Evolutionary conservation across 495 filamentous ascomycete species (phyloP), one percentile per base, ranked within the genome.

Genomic region (Aspergillus carlsbadensis): DNA sequence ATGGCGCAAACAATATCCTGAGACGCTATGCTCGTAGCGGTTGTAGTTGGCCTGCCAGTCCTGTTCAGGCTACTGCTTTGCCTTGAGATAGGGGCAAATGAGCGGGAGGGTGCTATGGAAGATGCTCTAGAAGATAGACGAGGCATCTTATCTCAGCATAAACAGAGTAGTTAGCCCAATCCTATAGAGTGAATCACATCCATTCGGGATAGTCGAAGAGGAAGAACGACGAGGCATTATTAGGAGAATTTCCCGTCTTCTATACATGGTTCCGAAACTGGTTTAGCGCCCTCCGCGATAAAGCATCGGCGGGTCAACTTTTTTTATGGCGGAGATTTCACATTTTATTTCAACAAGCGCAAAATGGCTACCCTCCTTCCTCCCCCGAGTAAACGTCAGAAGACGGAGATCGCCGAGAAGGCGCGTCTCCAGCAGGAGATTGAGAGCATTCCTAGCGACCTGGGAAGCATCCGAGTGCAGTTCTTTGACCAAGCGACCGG

Each of bases 301-400:
- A 63, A 55, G 29, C 49, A 33, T 26, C 49, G 15, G 20, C 48
- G 22, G 47, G 35, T n/a, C 26, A 18, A 21, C 34, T 52, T 62
- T 57, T 52, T 58, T 60, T 42, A 51, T 52, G 20, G 18, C 47
- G 42, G 43, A 40, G 57, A 60, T 57, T 57, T 54, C 52, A 46
- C 34, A 42, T 36, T 54, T 46, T 26, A n/a, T 26, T 40, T 22
- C 34, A 43, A 39, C 31, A 54, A 56, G 7, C 36, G 6, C 56
- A 70, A 42, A 36, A 98, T 99, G 95, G 85, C 95, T 35, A 99
- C 94, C 3, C 72, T 94, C 15, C 69, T 86, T 29, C 95, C 95
- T 14, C 95, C 92, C 18, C 95, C 94, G 37, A 91, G 87, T 48
- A 99, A 98, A 74, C 85, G 92, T 44, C 90, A 96, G 63, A 88